These are phyloP conservation scores for Neurospora sublineolata DNA, from an alignment of 495 filamentous ascomycete genomes.

Conservation along the genomic window DNA sequence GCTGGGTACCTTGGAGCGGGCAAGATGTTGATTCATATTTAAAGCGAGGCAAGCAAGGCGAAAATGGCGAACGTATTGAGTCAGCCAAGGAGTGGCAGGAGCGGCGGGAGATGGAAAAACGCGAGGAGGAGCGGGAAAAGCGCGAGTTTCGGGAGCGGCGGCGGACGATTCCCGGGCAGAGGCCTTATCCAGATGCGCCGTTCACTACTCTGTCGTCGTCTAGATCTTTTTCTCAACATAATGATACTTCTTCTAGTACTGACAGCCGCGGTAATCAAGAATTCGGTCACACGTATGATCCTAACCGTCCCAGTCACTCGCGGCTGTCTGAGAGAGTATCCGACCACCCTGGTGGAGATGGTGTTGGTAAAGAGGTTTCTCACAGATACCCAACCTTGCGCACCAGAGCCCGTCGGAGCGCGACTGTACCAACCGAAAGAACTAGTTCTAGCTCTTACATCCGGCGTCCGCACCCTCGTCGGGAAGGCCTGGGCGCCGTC, in stretches of 20 bases:
- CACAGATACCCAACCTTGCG: background rate
- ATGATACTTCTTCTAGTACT: background rate
- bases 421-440: background rate
- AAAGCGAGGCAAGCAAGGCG: background rate
- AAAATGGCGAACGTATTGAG: background rate
- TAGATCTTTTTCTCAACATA: background rate
- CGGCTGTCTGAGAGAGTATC: background rate
- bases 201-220: background rate
- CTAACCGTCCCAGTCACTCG: background rate
- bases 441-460: background rate
- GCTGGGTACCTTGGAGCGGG: background rate
- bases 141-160: background rate
- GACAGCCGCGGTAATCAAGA: background rate
- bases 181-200: background rate
- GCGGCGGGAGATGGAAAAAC: background rate
- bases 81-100: background rate
- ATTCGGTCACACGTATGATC: background rate
- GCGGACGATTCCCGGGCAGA: background rate
- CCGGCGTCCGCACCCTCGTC: background rate
- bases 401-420: background rate
- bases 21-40: background rate
- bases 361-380: background rate
- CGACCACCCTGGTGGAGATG: background rate
- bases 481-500: background rate
- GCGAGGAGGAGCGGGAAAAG: background rate